These are phyloP conservation scores for Triticum timopheevii DNA, from an alignment of 176 grass and related monocot genomes.

Conservation along the genomic window DNA sequence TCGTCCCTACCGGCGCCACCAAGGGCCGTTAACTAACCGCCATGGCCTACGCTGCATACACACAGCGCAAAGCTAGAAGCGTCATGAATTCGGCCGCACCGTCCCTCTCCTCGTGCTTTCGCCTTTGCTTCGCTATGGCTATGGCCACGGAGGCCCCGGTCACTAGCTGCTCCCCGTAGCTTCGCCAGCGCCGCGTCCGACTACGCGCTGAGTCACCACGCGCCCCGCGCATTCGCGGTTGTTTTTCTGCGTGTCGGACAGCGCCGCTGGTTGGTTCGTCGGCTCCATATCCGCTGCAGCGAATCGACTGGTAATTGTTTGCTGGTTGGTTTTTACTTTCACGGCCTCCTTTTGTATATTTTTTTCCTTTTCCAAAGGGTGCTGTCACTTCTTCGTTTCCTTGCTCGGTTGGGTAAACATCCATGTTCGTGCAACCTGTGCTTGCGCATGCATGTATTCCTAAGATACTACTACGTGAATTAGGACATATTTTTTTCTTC, in stretches of 20 bases:
- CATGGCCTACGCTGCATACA: neutral
- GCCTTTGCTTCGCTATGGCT: neutral
- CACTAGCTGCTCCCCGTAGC: neutral
- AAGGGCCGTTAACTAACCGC: neutral
- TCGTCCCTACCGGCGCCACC: neutral
- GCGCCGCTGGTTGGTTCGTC: neutral
- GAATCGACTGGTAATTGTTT: neutral
- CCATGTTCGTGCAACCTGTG: neutral
- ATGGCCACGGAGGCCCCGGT: neutral
- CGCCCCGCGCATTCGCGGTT: neutral
- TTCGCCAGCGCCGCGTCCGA: slow-evolving; percentile 6
- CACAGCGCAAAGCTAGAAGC: neutral
- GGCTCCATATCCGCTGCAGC: neutral
- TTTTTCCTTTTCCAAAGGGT: neutral
- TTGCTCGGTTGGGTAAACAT: neutral
- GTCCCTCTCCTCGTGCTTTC: neutral
- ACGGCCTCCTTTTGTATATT: neutral
- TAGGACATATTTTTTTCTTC: too few relatives aligned
- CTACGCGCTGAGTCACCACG: neutral
- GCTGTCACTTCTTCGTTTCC: neutral
- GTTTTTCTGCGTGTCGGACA: neutral
- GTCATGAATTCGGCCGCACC: neutral
- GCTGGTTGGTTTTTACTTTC: neutral
- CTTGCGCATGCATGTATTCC: neutral
- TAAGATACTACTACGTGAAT: neutral